A percentile compares a stretch with the other conserved stretches of the same genome.
Conservation (phyloP, 345 rosid species). For the Citrus inodora region DNA sequence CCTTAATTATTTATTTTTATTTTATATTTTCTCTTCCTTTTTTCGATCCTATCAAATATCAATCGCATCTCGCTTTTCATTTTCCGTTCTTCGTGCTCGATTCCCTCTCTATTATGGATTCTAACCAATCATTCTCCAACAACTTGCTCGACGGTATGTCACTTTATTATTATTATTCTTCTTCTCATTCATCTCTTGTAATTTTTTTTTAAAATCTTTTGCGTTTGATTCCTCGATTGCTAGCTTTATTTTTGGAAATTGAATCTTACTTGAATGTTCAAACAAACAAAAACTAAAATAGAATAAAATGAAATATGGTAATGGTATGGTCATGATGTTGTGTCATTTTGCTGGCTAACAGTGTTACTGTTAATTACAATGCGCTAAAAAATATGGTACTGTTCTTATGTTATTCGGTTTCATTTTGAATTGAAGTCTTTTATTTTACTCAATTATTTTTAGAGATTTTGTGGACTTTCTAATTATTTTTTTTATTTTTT, state of each 20-base stretch:
- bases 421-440: too few species aligned
- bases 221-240: too few species aligned
- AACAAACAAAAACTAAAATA: too few species aligned
- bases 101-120: conserved; percentile 35
- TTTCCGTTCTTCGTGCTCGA: not conserved
- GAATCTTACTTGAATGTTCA: too few species aligned
- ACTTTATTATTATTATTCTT: not conserved
- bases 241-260: too few species aligned
- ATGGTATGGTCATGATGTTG: not conserved
- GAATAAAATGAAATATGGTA: too few species aligned
- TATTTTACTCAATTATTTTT: not conserved
- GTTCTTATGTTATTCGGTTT: not conserved
- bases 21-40: not conserved
- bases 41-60: not conserved
- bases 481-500: not conserved
- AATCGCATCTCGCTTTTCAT: too few species aligned
- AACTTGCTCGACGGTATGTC: conserved; percentile 22
- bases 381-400: not conserved
- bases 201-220: not conserved
- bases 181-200: not conserved
- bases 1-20: conserved; percentile 22
- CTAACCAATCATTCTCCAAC: conserved; percentile 16
- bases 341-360: not conserved
- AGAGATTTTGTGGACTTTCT: not conserved
- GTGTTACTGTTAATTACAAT: not conserved